Evolutionary conservation across 106 monocot species (phyloP), one percentile per base, ranked within the genome.

Genomic region (Dioscorea alata): DNA sequence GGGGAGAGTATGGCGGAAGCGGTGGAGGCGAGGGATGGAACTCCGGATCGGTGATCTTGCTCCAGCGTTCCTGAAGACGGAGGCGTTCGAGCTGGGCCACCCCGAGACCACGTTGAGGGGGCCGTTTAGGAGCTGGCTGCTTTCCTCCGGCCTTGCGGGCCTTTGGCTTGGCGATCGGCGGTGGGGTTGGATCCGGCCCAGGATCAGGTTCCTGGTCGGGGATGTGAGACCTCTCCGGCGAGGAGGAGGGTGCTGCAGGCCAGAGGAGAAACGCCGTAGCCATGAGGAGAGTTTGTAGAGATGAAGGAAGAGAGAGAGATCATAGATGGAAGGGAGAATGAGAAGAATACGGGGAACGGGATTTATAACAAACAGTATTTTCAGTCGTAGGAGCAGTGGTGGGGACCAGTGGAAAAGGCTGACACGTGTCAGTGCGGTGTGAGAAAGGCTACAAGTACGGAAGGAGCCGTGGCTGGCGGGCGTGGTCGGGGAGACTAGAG

Each of bases 41-140:
- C 42, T 6, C 42, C 42, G 57, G 0, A 4, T 70, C 74, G 35
- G 69, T 56, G 16, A 75, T 78, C 71, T 67, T 83, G 19, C 69
- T 73, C 81, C 74, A 81, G 33, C 81, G 69, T 60, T 85, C 85
- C 75, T 86, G 85, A 17, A 86, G 58, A 2, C 85, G 74, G 50
- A 86, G 78, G 12, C 64, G 66, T 78, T 86, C 85, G 31, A 86
- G 81, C 75, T 86, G 71, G 35, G 71, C 81, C 2, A 86, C 81
- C 12, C 78, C 85, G 49, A 86, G 78, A 19, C 85, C 81, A 1
- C 85, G 78, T 78, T 86, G 85, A 13, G 85, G 85, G 48, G 66
- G 71, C 33, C 70, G 72, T 72, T 86, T 81, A 32, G 71, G 62
- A 9, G 56, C 69, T 5, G 64, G 61, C 32, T 77, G 42, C 68